phyloP scores from a whole-genome alignment of 2,329 filamentous ascomycete genomes.

The Dactylella cylindrospora region DNA sequence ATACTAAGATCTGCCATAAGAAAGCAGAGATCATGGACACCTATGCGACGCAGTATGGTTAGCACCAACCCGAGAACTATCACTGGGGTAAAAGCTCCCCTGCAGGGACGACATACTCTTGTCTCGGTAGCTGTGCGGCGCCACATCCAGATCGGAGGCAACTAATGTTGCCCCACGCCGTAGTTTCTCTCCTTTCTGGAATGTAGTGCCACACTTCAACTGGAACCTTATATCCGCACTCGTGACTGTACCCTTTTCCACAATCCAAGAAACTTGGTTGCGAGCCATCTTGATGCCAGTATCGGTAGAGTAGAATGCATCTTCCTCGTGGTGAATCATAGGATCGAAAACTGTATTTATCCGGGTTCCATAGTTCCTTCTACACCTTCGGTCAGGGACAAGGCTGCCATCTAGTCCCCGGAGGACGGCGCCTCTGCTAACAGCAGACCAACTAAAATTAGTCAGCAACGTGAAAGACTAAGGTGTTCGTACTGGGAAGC shows the following conservation, averaged over 20 bases:
- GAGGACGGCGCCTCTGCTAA: conserved; percentile 39
- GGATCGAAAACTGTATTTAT: conserved; percentile 41
- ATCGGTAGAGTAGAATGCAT: conserved; percentile 40
- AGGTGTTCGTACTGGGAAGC: too few relatives aligned
- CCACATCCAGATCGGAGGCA: conserved; percentile 31
- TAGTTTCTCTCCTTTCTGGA: conserved; percentile 43
- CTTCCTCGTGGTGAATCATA: conserved; percentile 36
- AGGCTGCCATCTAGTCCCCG: conserved; percentile 31
- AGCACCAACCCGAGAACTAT: neutral
- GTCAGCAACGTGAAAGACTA: too few relatives aligned
- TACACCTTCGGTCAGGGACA: conserved; percentile 35
- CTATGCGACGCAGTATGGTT: conserved; percentile 3
- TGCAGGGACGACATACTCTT: conserved; percentile 23
- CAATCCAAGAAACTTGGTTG: conserved; percentile 43
- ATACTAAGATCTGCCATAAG: conserved; percentile 40
- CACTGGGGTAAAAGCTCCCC: neutral
- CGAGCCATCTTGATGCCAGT: conserved; percentile 43
- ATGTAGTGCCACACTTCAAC: conserved; percentile 39
- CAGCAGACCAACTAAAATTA: conserved; percentile 32
- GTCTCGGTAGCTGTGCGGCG: conserved; percentile 39
- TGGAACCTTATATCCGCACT: conserved; percentile 37
- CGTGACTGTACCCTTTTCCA: conserved; percentile 39
- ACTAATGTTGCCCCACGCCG: conserved; percentile 38
- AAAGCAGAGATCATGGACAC: conserved; percentile 40
- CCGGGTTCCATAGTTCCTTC: conserved; percentile 41